A percentile compares a stretch with the other conserved stretches of the same genome.
Evolutionary conservation across 768 basidiomycete genomes (phyloP).

Genomic region (Suillus americanus): DNA sequence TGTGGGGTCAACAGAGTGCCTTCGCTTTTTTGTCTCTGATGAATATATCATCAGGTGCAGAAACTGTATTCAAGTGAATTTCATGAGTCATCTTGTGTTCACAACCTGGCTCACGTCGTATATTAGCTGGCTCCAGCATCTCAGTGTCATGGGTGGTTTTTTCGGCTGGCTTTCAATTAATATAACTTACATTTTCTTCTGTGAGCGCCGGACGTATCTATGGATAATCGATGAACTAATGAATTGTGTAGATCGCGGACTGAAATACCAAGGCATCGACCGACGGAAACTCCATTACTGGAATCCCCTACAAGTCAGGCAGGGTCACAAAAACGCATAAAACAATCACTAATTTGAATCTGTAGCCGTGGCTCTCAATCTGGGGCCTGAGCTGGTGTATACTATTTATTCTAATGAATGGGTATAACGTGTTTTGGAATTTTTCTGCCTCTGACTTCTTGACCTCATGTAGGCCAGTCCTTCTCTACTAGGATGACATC

Average conservation of each 20-base stretch:
- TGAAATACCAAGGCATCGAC: constrained; percentile 67
- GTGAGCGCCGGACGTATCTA: constrained; percentile 35
- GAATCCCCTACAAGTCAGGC: constrained; percentile 44
- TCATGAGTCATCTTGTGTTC: not conserved
- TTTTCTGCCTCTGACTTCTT: constrained; percentile 55
- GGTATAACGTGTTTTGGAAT: constrained; percentile 59
- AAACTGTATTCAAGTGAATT: constrained; percentile 27
- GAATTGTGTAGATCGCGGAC: constrained; percentile 53
- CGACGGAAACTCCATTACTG: constrained; percentile 60
- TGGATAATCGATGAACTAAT: not conserved
- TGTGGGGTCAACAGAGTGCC: constrained; percentile 25
- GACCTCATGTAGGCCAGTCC: constrained; percentile 38
- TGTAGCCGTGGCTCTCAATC: constrained; percentile 57
- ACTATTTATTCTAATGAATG: constrained; percentile 59
- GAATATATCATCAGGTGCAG: constrained; percentile 53
- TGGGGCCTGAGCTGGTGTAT: constrained; percentile 66
- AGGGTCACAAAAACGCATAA: constrained; percentile 27
- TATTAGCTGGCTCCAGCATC: constrained; percentile 60
- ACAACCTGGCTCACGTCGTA: not conserved
- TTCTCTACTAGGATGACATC: constrained; percentile 5
- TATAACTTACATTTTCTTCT: constrained; percentile 67
- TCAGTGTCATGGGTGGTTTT: constrained; percentile 65
- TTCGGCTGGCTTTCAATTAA: constrained; percentile 65
- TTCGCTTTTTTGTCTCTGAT: constrained; percentile 59
- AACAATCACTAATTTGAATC: not conserved